Base-by-base conservation (phyloP, 2,329 filamentous ascomycete species). In the Berkeleyomyces rouxiae region DNA sequence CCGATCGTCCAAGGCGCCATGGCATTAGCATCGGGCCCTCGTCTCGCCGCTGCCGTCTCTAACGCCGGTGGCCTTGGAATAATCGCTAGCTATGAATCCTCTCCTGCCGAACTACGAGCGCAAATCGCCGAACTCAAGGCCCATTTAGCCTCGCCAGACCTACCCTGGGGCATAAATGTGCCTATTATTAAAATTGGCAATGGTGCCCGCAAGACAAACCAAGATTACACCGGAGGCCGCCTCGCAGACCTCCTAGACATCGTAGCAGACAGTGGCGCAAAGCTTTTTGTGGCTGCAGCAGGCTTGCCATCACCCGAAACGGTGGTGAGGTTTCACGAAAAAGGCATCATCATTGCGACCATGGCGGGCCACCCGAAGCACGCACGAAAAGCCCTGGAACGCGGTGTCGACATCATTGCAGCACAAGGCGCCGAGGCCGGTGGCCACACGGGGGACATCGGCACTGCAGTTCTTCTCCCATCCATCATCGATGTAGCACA, bases 321-420 rank as follows among this genome's bases (percentile, higher is more conserved):
- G 3, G 86, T 96, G 63, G 83, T 88, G 67, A 76, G 83, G 55
- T 78, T 97, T 53, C 92, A 97, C 70, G 78, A 79, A 7, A 86
- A 87, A 0, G 88, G 87, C 0, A 87, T 97, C 47, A 71, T 95
- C 64, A 79, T 96, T 43, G 96, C 96, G 90, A 96, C 96, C 73
- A 96, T 96, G 91, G 90, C 96, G 23, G 92, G 92, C 0, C 88
- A 91, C 69, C 91, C 92, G 1, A 90, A 87, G 71, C 92, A 97
- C 72, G 91, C 91, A 0, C 82, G 86, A 71, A 96, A 96, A 76
- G 91, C 91, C 2, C 77, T 97, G 3, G 83, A 90, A 59, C 82
- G 86, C 0, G 92, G 92, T 51, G 90, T 95, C 7, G 92, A 97
- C 74, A 85, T 96, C 67, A 81, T 97, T 4, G 96, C 90, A 71